Conservation (phyloP, 2,329 filamentous ascomycete genomes). For the Mollisia scopiformis region DNA sequence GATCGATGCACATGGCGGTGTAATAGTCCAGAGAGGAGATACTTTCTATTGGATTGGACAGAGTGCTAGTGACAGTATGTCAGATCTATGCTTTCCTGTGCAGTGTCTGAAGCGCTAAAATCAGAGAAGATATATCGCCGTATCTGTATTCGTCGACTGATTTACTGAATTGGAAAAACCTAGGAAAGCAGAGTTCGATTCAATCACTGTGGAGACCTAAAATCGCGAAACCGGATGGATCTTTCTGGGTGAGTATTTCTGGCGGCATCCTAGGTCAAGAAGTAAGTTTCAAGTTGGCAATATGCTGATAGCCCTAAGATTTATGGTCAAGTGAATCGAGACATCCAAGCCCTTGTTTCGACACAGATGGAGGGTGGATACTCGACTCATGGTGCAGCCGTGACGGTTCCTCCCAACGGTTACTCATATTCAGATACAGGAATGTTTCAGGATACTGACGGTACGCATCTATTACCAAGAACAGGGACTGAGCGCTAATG, state of each 20-base stretch:
- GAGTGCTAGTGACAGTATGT: conserved; percentile 37
- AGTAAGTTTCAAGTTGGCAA: background rate
- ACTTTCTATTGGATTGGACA: conserved; percentile 47
- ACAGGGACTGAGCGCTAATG: conserved; percentile 14
- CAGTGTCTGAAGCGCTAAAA: background rate
- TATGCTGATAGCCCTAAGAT: conserved; percentile 31
- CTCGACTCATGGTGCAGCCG: conserved; percentile 34
- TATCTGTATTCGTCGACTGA: conserved; percentile 45
- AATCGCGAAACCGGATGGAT: conserved; percentile 44
- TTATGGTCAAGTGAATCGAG: conserved; percentile 44
- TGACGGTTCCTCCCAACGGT: conserved; percentile 40
- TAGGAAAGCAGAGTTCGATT: conserved; percentile 38
- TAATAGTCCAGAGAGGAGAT: conserved; percentile 39
- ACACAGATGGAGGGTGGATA: conserved; percentile 38
- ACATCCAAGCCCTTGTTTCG: conserved; percentile 42
- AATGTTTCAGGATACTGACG: conserved; percentile 40
- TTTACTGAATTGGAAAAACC: conserved; percentile 44
- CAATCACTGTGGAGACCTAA: conserved; percentile 45
- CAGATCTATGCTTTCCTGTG: background rate
- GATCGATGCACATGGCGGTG: conserved; percentile 45
- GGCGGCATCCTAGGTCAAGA: background rate
- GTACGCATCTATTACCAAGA: conserved; percentile 20
- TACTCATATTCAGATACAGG: conserved; percentile 45
- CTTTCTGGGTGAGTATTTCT: conserved; percentile 38
- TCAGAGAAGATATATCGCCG: conserved; percentile 36